A percentile compares a stretch with the other conserved stretches of the same genome.
phyloP scores from a whole-genome alignment of 352 stramenopile species.

The Globisporangium carolinianum region DNA sequence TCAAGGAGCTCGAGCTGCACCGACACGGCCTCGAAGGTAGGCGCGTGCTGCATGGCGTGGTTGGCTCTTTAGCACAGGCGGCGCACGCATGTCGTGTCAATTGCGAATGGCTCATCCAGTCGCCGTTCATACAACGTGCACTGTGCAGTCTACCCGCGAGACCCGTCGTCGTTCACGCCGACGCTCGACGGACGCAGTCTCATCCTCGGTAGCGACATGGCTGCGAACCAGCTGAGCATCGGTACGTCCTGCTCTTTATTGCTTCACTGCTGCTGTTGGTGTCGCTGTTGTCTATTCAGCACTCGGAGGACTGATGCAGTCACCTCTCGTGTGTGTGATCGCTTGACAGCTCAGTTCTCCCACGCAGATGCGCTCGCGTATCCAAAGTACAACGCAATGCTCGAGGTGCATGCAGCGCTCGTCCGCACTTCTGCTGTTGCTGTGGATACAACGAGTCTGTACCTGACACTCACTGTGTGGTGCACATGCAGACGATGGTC shows the following conservation, averaged over 20 bases:
- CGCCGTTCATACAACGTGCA: too few relatives aligned
- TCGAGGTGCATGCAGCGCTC: conserved; percentile 32
- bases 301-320: too few relatives aligned
- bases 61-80: background rate
- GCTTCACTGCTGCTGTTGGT: background rate
- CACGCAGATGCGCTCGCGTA: conserved; percentile 67
- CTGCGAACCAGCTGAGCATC: conserved; percentile 67
- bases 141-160: conserved; percentile 55
- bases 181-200: conserved; percentile 69
- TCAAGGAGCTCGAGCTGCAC: conserved; percentile 81
- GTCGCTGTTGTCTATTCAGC: too few relatives aligned
- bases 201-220: conserved; percentile 75
- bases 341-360: conserved; percentile 72
- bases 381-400: conserved; percentile 76
- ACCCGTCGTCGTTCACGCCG: conserved; percentile 87
- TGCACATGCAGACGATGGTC: conserved; percentile 46
- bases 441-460: too few relatives aligned
- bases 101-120: too few relatives aligned
- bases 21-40: conserved; percentile 72
- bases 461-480: too few relatives aligned
- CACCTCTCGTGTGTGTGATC: background rate
- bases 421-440: background rate
- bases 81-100: too few relatives aligned
- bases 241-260: conserved; percentile 19
- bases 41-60: conserved; percentile 17